Conservation (phyloP, 2,329 filamentous ascomycete genomes). For the Botrytis fabae region DNA sequence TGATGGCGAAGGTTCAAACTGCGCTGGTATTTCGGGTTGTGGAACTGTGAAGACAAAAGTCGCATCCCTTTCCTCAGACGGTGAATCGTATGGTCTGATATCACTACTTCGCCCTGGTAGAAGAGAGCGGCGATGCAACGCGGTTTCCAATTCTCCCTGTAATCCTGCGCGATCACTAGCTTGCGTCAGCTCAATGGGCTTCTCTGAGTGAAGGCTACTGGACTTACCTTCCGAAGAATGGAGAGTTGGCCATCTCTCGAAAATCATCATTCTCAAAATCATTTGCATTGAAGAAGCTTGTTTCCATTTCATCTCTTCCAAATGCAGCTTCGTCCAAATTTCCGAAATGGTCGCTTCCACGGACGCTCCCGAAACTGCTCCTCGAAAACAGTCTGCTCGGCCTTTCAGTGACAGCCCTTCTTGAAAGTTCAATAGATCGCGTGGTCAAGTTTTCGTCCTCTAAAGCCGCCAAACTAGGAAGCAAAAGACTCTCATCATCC, state of each 20-base stretch:
- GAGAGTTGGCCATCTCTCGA: conserved; percentile 26
- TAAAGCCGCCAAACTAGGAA: conserved; percentile 53
- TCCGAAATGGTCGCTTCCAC: conserved; percentile 54
- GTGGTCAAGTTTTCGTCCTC: conserved; percentile 61
- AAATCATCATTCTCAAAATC: conserved; percentile 31
- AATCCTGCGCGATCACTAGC: conserved; percentile 15
- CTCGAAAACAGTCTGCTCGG: conserved; percentile 49
- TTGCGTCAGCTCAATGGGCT: background rate
- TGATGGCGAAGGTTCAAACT: conserved; percentile 9
- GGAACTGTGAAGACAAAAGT: conserved; percentile 41
- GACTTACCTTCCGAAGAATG: conserved; percentile 30
- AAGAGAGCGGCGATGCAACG: conserved; percentile 27
- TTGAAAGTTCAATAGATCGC: conserved; percentile 60
- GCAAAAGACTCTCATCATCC: conserved; percentile 48
- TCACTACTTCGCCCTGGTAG: conserved; percentile 36
- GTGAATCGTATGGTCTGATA: conserved; percentile 33
- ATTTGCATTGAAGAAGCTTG: conserved; percentile 36
- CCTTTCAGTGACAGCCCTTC: conserved; percentile 52
- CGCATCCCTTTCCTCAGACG: conserved; percentile 39
- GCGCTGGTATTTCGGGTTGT: conserved; percentile 29
- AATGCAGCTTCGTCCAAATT: conserved; percentile 36
- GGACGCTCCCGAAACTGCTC: conserved; percentile 51
- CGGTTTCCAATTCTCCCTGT: background rate
- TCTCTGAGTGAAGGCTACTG: background rate
- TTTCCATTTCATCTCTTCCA: conserved; percentile 33